Percentiles rank a stretch among this genome's conserved stretches.
phyloP scores from a whole-genome alignment of 2,329 filamentous ascomycete genomes.

The Xylaria sp. region DNA sequence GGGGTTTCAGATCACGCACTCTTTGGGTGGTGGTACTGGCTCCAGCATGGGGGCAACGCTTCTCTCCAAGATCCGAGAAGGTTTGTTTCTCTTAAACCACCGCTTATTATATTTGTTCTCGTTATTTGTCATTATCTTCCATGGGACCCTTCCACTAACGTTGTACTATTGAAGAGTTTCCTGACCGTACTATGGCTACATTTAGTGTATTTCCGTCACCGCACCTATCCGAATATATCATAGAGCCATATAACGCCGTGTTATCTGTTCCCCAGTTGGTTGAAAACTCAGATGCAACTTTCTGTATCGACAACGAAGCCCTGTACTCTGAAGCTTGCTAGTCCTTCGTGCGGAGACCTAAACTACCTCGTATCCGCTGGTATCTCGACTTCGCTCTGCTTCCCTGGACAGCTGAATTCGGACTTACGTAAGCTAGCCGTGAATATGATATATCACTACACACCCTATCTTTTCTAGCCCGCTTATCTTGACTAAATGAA shows the following conservation, averaged over 20 bases:
- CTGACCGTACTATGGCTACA: background rate
- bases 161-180: background rate
- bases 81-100: no score
- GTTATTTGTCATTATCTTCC: no score
- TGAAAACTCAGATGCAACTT: background rate
- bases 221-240: background rate
- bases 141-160: no score
- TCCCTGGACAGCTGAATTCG: constrained; percentile 99
- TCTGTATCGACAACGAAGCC: background rate
- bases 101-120: no score
- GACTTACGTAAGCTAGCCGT: constrained; percentile 99
- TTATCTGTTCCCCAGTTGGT: background rate
- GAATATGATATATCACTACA: constrained; percentile 77
- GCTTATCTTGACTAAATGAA: background rate
- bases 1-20: background rate
- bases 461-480: background rate
- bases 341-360: background rate
- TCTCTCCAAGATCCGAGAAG: background rate
- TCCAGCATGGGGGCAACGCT: background rate
- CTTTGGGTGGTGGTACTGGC: background rate
- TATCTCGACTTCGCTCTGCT: constrained; percentile 98
- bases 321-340: background rate
- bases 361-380: constrained; percentile 99
- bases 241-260: background rate
- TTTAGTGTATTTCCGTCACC: background rate